These are phyloP conservation scores for Verbascum thapsus DNA, from an alignment of 257 asterid genomes.

Conservation along the genomic window DNA sequence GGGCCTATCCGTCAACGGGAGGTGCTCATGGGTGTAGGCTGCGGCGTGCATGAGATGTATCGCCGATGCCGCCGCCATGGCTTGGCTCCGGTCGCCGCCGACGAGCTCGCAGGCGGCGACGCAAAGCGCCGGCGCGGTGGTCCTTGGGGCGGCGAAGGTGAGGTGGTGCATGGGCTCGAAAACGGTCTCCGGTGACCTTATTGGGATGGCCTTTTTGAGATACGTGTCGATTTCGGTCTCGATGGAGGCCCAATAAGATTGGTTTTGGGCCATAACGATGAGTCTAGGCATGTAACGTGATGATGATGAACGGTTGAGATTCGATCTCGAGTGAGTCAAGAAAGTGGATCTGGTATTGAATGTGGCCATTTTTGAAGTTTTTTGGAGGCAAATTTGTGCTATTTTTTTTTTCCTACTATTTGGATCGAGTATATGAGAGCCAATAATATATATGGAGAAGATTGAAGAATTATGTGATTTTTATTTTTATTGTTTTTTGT, in stretches of 20 bases:
- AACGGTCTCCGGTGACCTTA: conserved; percentile 55
- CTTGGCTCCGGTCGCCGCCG: conserved; percentile 54
- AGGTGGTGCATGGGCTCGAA: conserved; percentile 78
- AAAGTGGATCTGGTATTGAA: conserved; percentile 23
- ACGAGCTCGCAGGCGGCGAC: conserved; percentile 78
- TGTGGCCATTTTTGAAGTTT: conserved; percentile 37
- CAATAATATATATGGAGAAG: background rate
- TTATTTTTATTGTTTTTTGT: too few species aligned
- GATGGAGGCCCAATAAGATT: conserved; percentile 50
- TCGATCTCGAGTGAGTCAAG: conserved; percentile 21
- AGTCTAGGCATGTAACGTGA: conserved; percentile 10
- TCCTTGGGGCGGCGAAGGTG: conserved; percentile 59
- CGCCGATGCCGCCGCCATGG: conserved; percentile 65
- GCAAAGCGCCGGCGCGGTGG: conserved; percentile 66
- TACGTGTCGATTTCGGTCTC: conserved; percentile 53
- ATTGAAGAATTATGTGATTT: background rate
- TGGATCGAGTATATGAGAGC: background rate
- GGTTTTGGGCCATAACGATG: conserved; percentile 30
- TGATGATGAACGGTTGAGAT: background rate
- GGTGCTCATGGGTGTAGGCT: conserved; percentile 51
- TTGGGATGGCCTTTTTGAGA: conserved; percentile 51
- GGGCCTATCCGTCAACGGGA: conserved; percentile 41
- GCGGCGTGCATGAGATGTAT: conserved; percentile 73
- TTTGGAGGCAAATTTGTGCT: background rate
- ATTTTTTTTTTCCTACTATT: too few species aligned